phyloP scores from a whole-genome alignment of 1,284 basidiomycete species.

The Cyathus olla region DNA sequence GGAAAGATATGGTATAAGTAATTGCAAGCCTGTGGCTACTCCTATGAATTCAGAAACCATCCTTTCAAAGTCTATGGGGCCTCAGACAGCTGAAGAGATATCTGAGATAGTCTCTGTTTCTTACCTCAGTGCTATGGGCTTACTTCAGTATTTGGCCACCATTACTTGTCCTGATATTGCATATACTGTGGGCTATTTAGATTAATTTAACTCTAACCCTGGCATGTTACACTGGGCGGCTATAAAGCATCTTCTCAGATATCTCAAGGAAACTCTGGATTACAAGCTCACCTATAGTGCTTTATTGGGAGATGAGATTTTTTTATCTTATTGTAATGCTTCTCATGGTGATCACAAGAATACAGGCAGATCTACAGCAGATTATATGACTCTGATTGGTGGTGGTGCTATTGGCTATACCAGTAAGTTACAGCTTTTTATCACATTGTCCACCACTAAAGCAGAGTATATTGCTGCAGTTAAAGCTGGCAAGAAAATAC shows the following conservation, averaged over 20 bases:
- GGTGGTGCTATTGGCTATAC: constrained; percentile 11
- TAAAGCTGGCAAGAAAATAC: constrained; percentile 14
- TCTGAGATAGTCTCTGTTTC: constrained; percentile 18
- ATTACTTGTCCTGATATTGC: constrained; percentile 9
- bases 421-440: constrained; percentile 10
- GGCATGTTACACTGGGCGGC: constrained; percentile 16
- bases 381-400: constrained; percentile 8
- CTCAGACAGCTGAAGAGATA: constrained; percentile 20
- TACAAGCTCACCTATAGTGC: constrained; percentile 2
- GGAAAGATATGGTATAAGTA: too few species aligned
- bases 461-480: constrained; percentile 15
- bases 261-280: constrained; percentile 6
- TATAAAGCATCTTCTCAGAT: constrained; percentile 28
- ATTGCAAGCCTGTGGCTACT: constrained; percentile 37
- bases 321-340: constrained; percentile 1
- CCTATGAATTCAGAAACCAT: constrained; percentile 37
- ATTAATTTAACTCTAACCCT: constrained; percentile 8
- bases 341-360: constrained; percentile 1
- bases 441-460: constrained; percentile 4
- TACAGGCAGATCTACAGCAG: constrained; percentile 7
- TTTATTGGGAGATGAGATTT: not conserved
- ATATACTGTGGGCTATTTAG: not conserved
- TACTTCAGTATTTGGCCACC: constrained; percentile 4
- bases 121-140: constrained; percentile 4
- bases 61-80: constrained; percentile 10